Evolutionary conservation across 176 grass and related monocot genomes (phyloP).

Genomic region (Alopecurus myosuroides): DNA sequence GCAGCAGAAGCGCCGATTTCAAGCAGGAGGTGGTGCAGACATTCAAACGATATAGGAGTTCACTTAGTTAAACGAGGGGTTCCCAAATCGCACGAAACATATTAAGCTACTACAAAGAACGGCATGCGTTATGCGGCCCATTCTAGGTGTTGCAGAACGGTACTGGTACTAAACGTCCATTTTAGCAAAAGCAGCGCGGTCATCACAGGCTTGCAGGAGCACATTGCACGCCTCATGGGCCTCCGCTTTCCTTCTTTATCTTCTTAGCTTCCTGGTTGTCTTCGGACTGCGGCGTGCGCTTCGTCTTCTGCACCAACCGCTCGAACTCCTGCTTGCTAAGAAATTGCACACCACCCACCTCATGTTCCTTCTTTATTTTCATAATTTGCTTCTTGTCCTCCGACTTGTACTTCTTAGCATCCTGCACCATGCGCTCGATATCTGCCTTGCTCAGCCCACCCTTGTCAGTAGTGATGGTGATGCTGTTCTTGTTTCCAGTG

Average conservation of each 20-base stretch:
- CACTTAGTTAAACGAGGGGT: background rate
- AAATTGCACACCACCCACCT: slow-evolving; percentile 6
- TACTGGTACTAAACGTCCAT: background rate
- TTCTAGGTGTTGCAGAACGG: background rate
- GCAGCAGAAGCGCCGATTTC: background rate
- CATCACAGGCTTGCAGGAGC: background rate
- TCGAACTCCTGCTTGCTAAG: slow-evolving; percentile 44
- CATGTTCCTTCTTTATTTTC: slow-evolving; percentile 14
- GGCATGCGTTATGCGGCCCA: background rate
- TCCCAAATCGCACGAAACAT: background rate
- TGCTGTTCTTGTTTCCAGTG: slow-evolving; percentile 28
- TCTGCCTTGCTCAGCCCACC: slow-evolving; percentile 43
- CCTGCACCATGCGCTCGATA: slow-evolving; percentile 38
- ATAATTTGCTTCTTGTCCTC: slow-evolving; percentile 34
- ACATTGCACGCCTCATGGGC: slow-evolving; percentile 25
- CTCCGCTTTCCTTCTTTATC: slow-evolving; percentile 15
- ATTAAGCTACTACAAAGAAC: slow-evolving; percentile 1
- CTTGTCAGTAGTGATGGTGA: slow-evolving; percentile 43
- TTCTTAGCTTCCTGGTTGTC: slow-evolving; percentile 33
- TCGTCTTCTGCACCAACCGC: slow-evolving; percentile 42
- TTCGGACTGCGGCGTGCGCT: background rate
- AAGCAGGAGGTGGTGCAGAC: background rate
- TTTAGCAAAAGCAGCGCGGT: background rate
- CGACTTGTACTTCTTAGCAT: slow-evolving; percentile 32
- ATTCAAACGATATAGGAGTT: background rate